Evolutionary conservation across 768 basidiomycete genomes (phyloP).

Genomic region (Gloeostereum incarnatum): DNA sequence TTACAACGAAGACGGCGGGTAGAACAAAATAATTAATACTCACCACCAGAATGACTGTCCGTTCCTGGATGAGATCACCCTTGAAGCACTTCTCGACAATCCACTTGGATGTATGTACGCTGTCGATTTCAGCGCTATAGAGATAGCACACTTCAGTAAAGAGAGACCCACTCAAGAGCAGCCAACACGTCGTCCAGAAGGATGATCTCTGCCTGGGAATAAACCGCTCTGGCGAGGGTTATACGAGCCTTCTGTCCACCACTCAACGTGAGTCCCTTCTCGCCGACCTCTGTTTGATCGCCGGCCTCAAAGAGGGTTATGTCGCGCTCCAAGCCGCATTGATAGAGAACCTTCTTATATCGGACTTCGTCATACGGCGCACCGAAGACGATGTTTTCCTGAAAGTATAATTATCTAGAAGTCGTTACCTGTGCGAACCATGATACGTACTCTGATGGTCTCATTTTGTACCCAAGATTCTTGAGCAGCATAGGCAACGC

Average conservation of each 20-base stretch:
- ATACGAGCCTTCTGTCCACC: conserved; percentile 37
- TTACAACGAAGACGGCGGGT: conserved; percentile 27
- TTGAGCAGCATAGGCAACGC: conserved; percentile 76
- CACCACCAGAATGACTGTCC: conserved; percentile 80
- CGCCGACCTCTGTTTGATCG: conserved; percentile 40
- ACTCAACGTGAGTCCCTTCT: conserved; percentile 40
- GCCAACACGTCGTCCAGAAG: conserved; percentile 42
- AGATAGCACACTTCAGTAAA: too few relatives aligned
- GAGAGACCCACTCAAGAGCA: conserved; percentile 19
- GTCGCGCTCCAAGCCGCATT: conserved; percentile 31
- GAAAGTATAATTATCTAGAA: background rate
- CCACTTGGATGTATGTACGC: conserved; percentile 71
- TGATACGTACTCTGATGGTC: conserved; percentile 43
- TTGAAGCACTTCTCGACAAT: conserved; percentile 72
- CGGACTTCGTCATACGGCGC: conserved; percentile 25
- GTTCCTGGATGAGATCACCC: conserved; percentile 67
- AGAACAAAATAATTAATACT: conserved; percentile 31
- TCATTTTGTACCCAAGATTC: conserved; percentile 83
- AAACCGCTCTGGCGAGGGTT: conserved; percentile 34
- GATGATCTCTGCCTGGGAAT: conserved; percentile 28
- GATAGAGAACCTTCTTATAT: conserved; percentile 27
- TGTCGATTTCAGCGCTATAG: conserved; percentile 27
- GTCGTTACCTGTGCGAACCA: too few relatives aligned
- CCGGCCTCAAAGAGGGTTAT: conserved; percentile 33
- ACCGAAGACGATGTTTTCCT: conserved; percentile 39